phyloP scores from a whole-genome alignment of 257 asterid species.

The Solanum pimpinellifolium region DNA sequence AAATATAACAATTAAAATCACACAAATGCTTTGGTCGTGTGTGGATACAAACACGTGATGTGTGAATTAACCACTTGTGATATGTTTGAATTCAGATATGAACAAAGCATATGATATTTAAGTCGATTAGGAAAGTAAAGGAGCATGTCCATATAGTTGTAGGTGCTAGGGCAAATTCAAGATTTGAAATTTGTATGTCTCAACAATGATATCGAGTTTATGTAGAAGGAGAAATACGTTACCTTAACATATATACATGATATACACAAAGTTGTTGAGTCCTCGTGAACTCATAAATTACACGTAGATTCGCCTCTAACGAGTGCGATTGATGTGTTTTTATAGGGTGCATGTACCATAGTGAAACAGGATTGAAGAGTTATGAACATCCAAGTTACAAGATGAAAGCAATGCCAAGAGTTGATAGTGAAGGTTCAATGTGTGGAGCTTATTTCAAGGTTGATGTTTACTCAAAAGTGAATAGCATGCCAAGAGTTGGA shows the following conservation, averaged over 20 bases:
- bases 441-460: constrained; percentile 86
- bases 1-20: neutral
- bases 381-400: constrained; percentile 80
- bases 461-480: constrained; percentile 45
- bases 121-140: neutral
- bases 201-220: neutral
- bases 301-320: neutral
- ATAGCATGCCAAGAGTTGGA: constrained; percentile 92
- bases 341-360: constrained; percentile 90
- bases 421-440: constrained; percentile 91
- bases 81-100: neutral
- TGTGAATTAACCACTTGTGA: neutral
- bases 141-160: neutral
- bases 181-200: neutral
- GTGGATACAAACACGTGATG: neutral
- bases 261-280: neutral
- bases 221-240: neutral
- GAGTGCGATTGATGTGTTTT: neutral
- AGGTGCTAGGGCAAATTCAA: accelerated
- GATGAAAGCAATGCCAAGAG: constrained; percentile 94
- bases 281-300: neutral
- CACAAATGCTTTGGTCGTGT: neutral
- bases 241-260: neutral
- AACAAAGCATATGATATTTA: neutral
- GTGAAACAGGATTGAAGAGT: constrained; percentile 73